Conservation (phyloP, 1,284 basidiomycete species). For the Melampsora larici-populina region DNA sequence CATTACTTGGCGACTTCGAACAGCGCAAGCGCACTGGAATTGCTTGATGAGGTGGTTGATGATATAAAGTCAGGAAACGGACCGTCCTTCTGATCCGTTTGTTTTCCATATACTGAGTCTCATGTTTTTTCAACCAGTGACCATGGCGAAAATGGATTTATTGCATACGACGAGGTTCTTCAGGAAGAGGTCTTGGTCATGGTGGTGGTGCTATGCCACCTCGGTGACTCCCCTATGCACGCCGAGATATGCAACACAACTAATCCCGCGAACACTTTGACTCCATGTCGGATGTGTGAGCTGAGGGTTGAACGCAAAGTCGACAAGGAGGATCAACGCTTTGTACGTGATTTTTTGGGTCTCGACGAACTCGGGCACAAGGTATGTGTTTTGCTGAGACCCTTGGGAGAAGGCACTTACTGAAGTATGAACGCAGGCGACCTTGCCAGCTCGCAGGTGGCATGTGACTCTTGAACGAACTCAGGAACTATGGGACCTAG, state of each 20-base stretch:
- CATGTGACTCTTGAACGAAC: too few relatives aligned
- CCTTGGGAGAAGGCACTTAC: too few relatives aligned
- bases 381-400: too few relatives aligned
- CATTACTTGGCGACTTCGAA: neutral
- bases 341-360: too few relatives aligned
- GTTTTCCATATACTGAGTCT: too few relatives aligned
- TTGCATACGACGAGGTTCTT: neutral
- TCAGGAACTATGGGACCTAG: too few relatives aligned
- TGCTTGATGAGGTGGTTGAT: neutral
- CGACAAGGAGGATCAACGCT: too few relatives aligned
- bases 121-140: neutral
- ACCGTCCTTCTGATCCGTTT: neutral
- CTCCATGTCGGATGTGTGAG: neutral
- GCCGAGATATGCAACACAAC: slow-evolving; percentile 7
- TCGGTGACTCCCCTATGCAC: slow-evolving; percentile 7
- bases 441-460: too few relatives aligned
- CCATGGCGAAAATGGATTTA: neutral
- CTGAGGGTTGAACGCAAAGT: too few relatives aligned
- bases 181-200: slow-evolving; percentile 5
- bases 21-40: neutral
- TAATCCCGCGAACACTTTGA: slow-evolving; percentile 3
- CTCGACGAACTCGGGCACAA: too few relatives aligned
- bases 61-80: slow-evolving; percentile 10
- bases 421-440: too few relatives aligned
- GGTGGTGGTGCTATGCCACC: neutral